Percentiles rank a stretch among this genome's conserved stretches.
Conservation (phyloP, 345 rosid species). For the Camelina laxa region DNA sequence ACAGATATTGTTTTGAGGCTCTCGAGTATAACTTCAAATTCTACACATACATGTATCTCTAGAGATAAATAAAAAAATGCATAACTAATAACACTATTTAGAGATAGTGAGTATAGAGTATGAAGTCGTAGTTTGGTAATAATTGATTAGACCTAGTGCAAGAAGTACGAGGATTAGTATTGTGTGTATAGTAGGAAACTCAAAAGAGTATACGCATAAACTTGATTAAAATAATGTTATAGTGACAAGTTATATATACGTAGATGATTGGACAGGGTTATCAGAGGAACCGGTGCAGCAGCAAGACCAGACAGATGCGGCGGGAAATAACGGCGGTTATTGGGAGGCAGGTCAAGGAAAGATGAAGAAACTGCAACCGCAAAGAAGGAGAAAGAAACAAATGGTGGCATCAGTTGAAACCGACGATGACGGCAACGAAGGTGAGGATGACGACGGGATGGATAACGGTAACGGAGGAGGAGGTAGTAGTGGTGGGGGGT, state of each 20-base stretch:
- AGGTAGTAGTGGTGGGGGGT: constrained; percentile 44
- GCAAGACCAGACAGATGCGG: constrained; percentile 59
- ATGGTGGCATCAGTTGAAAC: constrained; percentile 45
- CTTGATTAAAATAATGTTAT: neutral
- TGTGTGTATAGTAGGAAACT: neutral
- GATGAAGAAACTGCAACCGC: constrained; percentile 43
- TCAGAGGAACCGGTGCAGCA: constrained; percentile 89
- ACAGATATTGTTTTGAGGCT: neutral
- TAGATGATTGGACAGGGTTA: constrained; percentile 59
- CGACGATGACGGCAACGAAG: constrained; percentile 48
- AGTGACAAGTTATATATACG: constrained; percentile 10
- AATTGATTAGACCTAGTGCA: neutral
- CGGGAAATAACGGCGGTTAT: constrained; percentile 50
- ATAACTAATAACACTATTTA: neutral
- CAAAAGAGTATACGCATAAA: neutral
- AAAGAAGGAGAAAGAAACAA: constrained; percentile 52
- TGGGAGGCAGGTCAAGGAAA: constrained; percentile 59
- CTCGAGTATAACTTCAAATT: neutral
- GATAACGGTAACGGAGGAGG: constrained; percentile 50
- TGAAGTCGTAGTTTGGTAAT: constrained; percentile 19
- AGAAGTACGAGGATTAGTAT: constrained; percentile 35
- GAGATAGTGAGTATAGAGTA: constrained; percentile 1
- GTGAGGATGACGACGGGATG: constrained; percentile 48
- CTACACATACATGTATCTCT: neutral
- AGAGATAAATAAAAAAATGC: neutral